A percentile compares a stretch with the other conserved stretches of the same genome.
These are phyloP conservation scores for Scortechinia acanthostroma DNA, from an alignment of 2,329 filamentous ascomycete species.

Conservation along the genomic window DNA sequence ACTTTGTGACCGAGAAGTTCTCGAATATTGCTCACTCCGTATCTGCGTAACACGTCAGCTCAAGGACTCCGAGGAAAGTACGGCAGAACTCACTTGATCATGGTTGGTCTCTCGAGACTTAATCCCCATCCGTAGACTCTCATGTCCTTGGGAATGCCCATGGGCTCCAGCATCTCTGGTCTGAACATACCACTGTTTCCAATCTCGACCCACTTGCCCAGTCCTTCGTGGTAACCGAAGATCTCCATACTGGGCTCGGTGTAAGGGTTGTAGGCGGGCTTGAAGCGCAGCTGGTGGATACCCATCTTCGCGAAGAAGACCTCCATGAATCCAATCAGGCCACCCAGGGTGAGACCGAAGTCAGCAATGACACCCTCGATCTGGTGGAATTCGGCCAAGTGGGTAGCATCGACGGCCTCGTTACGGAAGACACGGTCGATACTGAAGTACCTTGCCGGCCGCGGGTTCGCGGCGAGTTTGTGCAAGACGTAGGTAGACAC, in stretches of 20 bases:
- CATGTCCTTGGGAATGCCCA: conserved; percentile 88
- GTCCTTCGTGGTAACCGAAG: conserved; percentile 85
- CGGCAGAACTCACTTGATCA: conserved; percentile 73
- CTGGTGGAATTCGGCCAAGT: conserved; percentile 96
- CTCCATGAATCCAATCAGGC: conserved; percentile 88
- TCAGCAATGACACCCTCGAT: conserved; percentile 98
- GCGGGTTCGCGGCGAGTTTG: conserved; percentile 71
- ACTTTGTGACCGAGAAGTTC: conserved; percentile 93
- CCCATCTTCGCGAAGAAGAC: conserved; percentile 97
- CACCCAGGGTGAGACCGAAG: conserved; percentile 84
- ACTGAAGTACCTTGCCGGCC: conserved; percentile 86
- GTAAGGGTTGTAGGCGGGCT: conserved; percentile 93
- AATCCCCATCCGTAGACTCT: conserved; percentile 91
- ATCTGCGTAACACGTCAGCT: conserved; percentile 22
- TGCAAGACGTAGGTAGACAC: conserved; percentile 86
- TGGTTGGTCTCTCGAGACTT: conserved; percentile 86
- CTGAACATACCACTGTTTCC: conserved; percentile 98
- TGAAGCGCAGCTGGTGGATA: conserved; percentile 80
- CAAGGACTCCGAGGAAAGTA: conserved; percentile 1
- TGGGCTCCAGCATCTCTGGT: conserved; percentile 90
- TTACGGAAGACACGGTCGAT: conserved; percentile 98
- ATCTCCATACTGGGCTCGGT: conserved; percentile 98
- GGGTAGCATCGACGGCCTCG: conserved; percentile 92
- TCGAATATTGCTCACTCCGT: conserved; percentile 79
- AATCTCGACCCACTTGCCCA: conserved; percentile 90